A percentile compares a stretch with the other conserved stretches of the same genome.
Evolutionary conservation across 139 green algal genomes (phyloP).

Genomic region (Nannochloris sp.): DNA sequence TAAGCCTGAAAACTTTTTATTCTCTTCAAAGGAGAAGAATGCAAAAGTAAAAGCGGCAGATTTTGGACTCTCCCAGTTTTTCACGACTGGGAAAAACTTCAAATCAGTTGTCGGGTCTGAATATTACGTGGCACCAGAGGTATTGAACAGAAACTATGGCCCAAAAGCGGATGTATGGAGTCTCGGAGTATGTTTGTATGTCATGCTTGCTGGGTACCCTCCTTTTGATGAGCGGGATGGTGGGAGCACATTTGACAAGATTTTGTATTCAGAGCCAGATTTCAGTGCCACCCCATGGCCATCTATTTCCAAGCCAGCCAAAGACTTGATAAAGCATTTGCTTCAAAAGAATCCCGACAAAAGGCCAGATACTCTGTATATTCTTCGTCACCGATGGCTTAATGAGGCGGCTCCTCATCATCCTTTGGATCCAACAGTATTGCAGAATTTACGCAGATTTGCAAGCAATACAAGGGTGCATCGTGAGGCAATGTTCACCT

Average conservation of each 20-base stretch:
- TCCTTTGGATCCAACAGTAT: constrained; percentile 30
- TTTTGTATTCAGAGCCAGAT: constrained; percentile 35
- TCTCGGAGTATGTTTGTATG: constrained; percentile 85
- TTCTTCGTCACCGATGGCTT: constrained; percentile 37
- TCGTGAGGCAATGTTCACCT: constrained; percentile 65
- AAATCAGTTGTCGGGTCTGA: constrained; percentile 23
- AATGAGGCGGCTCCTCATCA: constrained; percentile 22
- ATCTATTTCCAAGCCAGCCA: constrained; percentile 13
- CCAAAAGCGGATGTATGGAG: constrained; percentile 70
- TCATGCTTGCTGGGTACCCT: constrained; percentile 75
- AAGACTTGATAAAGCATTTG: constrained; percentile 37
- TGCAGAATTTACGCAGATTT: constrained; percentile 42
- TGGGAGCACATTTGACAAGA: constrained; percentile 60
- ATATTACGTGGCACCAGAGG: constrained; percentile 76
- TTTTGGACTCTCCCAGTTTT: constrained; percentile 73
- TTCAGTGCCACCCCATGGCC: constrained; percentile 35
- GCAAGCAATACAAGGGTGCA: constrained; percentile 73
- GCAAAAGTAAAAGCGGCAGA: constrained; percentile 52
- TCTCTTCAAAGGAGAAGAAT: constrained; percentile 19
- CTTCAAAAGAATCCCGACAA: constrained; percentile 23
- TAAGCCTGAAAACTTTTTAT: constrained; percentile 79
- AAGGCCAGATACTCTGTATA: constrained; percentile 20
- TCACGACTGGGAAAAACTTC: constrained; percentile 37
- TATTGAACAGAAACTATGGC: constrained; percentile 52
- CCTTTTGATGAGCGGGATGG: constrained; percentile 81